Conservation (phyloP, 306 rosid species). For the Citrullus amarus region DNA sequence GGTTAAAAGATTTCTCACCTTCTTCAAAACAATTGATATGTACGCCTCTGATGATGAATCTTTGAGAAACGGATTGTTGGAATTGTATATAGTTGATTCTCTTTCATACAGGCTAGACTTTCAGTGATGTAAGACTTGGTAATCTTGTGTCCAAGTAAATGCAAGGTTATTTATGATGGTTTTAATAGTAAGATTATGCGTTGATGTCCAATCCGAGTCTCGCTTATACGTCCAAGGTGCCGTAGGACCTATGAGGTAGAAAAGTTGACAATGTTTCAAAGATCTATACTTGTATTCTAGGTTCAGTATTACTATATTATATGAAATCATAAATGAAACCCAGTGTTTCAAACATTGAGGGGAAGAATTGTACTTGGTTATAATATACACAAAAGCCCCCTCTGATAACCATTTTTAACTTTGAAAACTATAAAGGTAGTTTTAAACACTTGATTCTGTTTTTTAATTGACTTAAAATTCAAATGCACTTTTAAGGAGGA, state of each 20-base stretch:
- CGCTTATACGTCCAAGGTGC: constrained; percentile 83
- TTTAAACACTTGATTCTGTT: no score
- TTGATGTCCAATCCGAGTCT: constrained; percentile 70
- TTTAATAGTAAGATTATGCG: constrained; percentile 61
- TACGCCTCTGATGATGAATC: background rate
- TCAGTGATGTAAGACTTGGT: background rate
- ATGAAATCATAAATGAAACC: background rate
- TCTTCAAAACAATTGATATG: background rate
- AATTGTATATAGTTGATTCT: background rate
- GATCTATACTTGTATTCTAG: background rate
- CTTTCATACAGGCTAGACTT: background rate
- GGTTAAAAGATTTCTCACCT: background rate
- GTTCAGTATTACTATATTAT: background rate
- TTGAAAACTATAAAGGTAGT: no score
- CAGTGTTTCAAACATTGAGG: background rate
- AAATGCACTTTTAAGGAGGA: no score
- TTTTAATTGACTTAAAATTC: no score
- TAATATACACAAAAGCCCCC: background rate
- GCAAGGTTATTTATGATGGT: constrained; percentile 31
- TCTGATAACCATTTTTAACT: no score
- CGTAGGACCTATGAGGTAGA: constrained; percentile 68
- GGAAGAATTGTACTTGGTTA: background rate
- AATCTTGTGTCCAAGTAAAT: background rate
- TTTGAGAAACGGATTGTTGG: background rate
- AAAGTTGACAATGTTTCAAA: background rate